Base-by-base conservation (phyloP, 352 stramenopile species). In the Phytophthora syringae region DNA sequence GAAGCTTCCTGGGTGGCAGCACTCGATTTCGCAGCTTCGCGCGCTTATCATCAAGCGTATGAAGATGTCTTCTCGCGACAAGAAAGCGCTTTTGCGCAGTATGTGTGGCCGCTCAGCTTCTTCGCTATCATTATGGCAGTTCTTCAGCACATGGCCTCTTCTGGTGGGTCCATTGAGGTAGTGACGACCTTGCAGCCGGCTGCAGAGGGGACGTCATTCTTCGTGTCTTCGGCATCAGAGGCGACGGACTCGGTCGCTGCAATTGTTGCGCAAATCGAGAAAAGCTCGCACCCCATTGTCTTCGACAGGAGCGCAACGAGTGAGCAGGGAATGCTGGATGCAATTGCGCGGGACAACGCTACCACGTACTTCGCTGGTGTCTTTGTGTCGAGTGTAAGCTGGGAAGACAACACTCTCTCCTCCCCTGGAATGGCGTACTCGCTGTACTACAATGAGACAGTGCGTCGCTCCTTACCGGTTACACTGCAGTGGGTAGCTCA, bases 401-500 rank as follows among this genome's bases (percentile, higher is more conserved):
- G 70, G 58, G 62, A 55, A 21, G 30, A 63, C 7, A 59, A 59
- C 18, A 43, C 39, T 1, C 7, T 72, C 4, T 15, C 37, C 1
- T 56, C 60, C 24, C 45, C 55, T 1, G 58, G 56, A 20, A 64
- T 77, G 7, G 56, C 77, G 12, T 92, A 85, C 28, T 76, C 76
- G 6, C 63, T 90, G 5, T 84, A 77, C 44, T 93, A 93, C 67
- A 93, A 93, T 62, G 63, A 88, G 45, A 89, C 64, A 6, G 79
- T 93, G 48, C 54, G 68, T 44, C 70, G 60, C 7, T 87, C 84
- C 3, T 67, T 93, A n/a, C 82, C 84, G 0, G 84, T 92, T 20
- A 73, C 75, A 18, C 27, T 93, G 15, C 61, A 90, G 44, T 81
- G 72, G 64, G 68, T 93, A n/a, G 75, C 80, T 0, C 60, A 86